These are phyloP conservation scores for Ophiocordyceps camponoti-rufipedis DNA, from an alignment of 2,329 filamentous ascomycete genomes.

Conservation along the genomic window DNA sequence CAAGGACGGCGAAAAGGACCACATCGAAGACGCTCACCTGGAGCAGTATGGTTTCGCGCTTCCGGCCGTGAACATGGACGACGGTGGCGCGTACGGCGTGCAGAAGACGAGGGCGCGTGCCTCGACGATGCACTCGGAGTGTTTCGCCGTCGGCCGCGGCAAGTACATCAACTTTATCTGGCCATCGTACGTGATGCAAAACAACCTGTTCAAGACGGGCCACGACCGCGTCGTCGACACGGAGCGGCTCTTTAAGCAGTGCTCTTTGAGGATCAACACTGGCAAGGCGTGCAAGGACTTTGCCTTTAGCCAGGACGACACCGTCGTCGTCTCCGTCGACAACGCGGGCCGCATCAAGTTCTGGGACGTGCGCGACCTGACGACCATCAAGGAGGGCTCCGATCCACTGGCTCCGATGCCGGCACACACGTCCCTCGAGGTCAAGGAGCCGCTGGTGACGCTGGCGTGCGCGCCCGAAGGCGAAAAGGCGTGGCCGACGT, in stretches of 20 bases:
- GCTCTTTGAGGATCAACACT: constrained; percentile 82
- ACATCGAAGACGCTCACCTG: constrained; percentile 59
- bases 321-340: constrained; percentile 83
- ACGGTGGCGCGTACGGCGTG: constrained; percentile 82
- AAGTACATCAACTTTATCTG: constrained; percentile 89
- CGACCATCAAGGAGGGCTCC: constrained; percentile 30
- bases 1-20: constrained; percentile 57
- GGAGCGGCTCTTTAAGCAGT: constrained; percentile 72
- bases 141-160: constrained; percentile 87
- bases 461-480: constrained; percentile 70
- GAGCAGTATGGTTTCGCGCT: constrained; percentile 80
- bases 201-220: constrained; percentile 43
- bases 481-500: constrained; percentile 94
- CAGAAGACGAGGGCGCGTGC: constrained; percentile 89
- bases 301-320: constrained; percentile 91
- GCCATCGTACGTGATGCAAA: constrained; percentile 43
- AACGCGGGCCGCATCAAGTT: constrained; percentile 95
- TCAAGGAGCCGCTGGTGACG: constrained; percentile 73
- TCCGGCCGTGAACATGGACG: constrained; percentile 67
- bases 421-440: constrained; percentile 45
- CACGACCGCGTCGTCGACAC: constrained; percentile 62
- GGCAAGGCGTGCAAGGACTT: constrained; percentile 98
- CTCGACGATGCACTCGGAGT: constrained; percentile 76
- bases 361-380: constrained; percentile 84
- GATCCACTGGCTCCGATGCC: constrained; percentile 33